phyloP scores from a whole-genome alignment of 108 stramenopile species.

The Chaetoceros muelleri region DNA sequence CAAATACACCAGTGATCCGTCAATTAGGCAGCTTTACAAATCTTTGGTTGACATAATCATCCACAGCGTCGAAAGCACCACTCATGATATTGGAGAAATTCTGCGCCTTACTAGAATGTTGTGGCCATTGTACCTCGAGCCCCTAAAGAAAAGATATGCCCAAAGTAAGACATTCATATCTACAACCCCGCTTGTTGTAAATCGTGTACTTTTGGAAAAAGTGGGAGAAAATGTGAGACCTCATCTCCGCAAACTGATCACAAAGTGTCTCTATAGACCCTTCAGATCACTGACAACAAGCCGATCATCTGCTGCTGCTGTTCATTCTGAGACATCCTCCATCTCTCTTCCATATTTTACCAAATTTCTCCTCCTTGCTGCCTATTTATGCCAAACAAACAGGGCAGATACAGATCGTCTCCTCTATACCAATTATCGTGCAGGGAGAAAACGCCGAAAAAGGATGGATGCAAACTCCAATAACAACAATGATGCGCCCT shows the following conservation, averaged over 20 bases:
- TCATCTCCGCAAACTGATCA: not conserved
- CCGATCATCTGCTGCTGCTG: not conserved
- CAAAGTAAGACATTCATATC: slow-evolving; percentile 2
- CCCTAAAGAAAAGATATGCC: slow-evolving; percentile 10
- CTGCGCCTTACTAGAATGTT: slow-evolving; percentile 35
- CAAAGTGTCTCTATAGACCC: not conserved
- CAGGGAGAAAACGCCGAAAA: slow-evolving; percentile 28
- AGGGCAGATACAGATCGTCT: slow-evolving; percentile 38
- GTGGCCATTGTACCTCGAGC: slow-evolving; percentile 43
- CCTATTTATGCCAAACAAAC: slow-evolving; percentile 68
- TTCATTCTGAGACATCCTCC: not conserved
- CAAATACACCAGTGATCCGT: not conserved
- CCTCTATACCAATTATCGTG: slow-evolving; percentile 43
- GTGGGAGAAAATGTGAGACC: slow-evolving; percentile 1
- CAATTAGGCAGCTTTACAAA: slow-evolving; percentile 6
- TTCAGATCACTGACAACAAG: not conserved
- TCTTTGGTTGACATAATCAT: slow-evolving; percentile 48
- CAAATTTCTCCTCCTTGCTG: slow-evolving; percentile 50
- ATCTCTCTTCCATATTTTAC: slow-evolving; percentile 31
- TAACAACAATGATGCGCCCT: slow-evolving; percentile 20
- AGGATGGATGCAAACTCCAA: slow-evolving; percentile 7
- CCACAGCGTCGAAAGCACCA: slow-evolving; percentile 29
- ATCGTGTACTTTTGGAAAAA: slow-evolving; percentile 10
- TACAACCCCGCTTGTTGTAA: too few species aligned
- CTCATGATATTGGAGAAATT: slow-evolving; percentile 47